Evolutionary conservation across 257 asterid species (phyloP).

Genomic region (Thymus quinquecostatus): DNA sequence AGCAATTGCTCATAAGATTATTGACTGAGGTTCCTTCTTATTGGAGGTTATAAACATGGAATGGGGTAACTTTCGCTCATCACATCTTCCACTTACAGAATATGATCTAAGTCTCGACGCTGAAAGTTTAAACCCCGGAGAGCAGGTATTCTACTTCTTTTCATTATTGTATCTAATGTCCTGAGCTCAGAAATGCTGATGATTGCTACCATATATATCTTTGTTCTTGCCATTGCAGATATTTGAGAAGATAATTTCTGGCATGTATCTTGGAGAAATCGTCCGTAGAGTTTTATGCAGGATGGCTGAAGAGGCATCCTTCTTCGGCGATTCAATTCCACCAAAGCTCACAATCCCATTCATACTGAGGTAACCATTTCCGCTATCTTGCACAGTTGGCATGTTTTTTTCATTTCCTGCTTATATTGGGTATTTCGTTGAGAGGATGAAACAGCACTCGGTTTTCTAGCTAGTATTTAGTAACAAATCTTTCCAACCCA

Average conservation of each 20-base stretch:
- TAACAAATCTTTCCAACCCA: no score
- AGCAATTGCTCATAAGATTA: background rate
- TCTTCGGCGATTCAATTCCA: slow-evolving; percentile 78
- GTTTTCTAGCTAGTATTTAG: no score
- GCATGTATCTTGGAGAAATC: slow-evolving; percentile 96
- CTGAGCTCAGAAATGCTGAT: slow-evolving; percentile 9
- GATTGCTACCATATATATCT: background rate
- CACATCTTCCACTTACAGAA: slow-evolving; percentile 86
- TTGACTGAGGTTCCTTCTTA: slow-evolving; percentile 18
- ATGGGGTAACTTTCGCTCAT: slow-evolving; percentile 91
- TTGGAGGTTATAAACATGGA: slow-evolving; percentile 94
- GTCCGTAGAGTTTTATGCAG: slow-evolving; percentile 80
- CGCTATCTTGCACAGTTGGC: background rate
- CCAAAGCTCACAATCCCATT: slow-evolving; percentile 71
- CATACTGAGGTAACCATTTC: slow-evolving; percentile 59
- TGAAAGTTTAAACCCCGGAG: slow-evolving; percentile 91
- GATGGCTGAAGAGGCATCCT: slow-evolving; percentile 81
- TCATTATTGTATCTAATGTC: background rate
- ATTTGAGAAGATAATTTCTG: slow-evolving; percentile 86
- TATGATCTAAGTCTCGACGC: slow-evolving; percentile 76
- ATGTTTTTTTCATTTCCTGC: background rate
- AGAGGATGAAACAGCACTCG: no score
- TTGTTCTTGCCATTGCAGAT: slow-evolving; percentile 53
- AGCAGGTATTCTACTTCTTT: slow-evolving; percentile 57
- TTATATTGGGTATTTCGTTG: no score